phyloP scores from a whole-genome alignment of 2,329 filamentous ascomycete genomes.

The Fusarium oxysporum region DNA sequence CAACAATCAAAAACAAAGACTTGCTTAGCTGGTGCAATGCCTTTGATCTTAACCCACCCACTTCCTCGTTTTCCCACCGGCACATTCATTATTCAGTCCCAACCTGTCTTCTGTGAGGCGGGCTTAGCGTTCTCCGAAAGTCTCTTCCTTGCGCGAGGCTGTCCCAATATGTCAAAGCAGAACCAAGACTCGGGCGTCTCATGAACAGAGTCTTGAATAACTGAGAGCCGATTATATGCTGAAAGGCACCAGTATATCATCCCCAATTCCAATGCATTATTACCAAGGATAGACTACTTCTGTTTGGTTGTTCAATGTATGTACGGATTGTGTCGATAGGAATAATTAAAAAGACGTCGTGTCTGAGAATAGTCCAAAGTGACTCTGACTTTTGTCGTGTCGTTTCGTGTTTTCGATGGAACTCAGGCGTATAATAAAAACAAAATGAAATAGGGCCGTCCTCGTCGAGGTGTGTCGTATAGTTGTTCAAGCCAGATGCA shows the following conservation, averaged over 20 bases:
- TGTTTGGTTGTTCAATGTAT: conserved; percentile 51
- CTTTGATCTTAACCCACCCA: conserved; percentile 34
- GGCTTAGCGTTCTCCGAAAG: conserved; percentile 6
- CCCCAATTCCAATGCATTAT: conserved; percentile 60
- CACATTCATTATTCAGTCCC: conserved; percentile 14
- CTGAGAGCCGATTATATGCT: conserved; percentile 48
- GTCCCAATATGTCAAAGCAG: conserved; percentile 16
- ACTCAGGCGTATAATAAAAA: conserved; percentile 40
- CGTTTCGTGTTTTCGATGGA: conserved; percentile 43
- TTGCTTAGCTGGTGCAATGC: conserved; percentile 29
- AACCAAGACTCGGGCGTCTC: conserved; percentile 16
- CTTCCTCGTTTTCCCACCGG: conserved; percentile 25
- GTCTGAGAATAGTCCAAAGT: conserved; percentile 50
- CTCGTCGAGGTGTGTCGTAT: conserved; percentile 39
- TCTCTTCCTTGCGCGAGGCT: conserved; percentile 5
- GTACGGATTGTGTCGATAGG: conserved; percentile 48
- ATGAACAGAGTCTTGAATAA: conserved; percentile 24
- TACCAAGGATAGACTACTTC: conserved; percentile 56
- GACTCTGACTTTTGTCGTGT: conserved; percentile 46
- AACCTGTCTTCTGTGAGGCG: conserved; percentile 14
- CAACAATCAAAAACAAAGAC: conserved; percentile 32
- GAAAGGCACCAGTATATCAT: conserved; percentile 45
- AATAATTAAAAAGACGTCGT: conserved; percentile 46
- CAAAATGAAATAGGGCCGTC: conserved; percentile 39
- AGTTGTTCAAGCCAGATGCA: conserved; percentile 25